These are phyloP conservation scores for Epicoccum sorghinum DNA, from an alignment of 2,329 filamentous ascomycete species.

Conservation along the genomic window DNA sequence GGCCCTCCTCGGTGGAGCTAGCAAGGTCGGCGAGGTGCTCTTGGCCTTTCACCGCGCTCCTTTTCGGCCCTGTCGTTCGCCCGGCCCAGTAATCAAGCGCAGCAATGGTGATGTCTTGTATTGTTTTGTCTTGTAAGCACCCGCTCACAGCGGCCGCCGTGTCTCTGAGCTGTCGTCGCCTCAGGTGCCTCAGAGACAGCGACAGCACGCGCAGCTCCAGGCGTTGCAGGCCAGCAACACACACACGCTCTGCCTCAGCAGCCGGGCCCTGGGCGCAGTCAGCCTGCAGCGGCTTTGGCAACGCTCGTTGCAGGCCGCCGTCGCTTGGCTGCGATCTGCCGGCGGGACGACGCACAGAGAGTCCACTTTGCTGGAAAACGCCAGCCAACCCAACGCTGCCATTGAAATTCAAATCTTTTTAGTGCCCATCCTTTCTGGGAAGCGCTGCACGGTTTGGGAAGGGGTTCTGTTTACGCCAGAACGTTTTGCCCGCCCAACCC, in stretches of 20 bases:
- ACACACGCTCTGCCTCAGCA: slow-evolving; percentile 1
- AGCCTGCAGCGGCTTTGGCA: slow-evolving; percentile 17
- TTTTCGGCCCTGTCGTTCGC: slow-evolving; percentile 37
- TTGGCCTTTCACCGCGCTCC: slow-evolving; percentile 35
- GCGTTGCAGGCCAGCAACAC: slow-evolving; percentile 5
- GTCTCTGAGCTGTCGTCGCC: slow-evolving; percentile 2
- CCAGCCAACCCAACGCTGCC: slow-evolving; percentile 19
- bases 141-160: slow-evolving; percentile 6
- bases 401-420: slow-evolving; percentile 31
- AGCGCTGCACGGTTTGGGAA: slow-evolving; percentile 28
- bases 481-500: slow-evolving; percentile 18
- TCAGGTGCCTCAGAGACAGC: too few species aligned
- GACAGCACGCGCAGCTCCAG: slow-evolving; percentile 9
- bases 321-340: slow-evolving; percentile 29
- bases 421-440: slow-evolving; percentile 18
- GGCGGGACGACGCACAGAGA: slow-evolving; percentile 27
- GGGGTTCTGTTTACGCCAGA: slow-evolving; percentile 17
- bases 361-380: slow-evolving; percentile 23
- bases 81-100: slow-evolving; percentile 15
- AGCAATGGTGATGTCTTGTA: neutral
- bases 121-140: neutral
- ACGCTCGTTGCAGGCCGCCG: slow-evolving; percentile 21
- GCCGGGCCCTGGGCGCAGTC: slow-evolving; percentile 1
- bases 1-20: slow-evolving; percentile 30
- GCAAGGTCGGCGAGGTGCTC: slow-evolving; percentile 46